Base-by-base conservation (phyloP, 2,329 filamentous ascomycete species). In the Colletotrichum sp. region DNA sequence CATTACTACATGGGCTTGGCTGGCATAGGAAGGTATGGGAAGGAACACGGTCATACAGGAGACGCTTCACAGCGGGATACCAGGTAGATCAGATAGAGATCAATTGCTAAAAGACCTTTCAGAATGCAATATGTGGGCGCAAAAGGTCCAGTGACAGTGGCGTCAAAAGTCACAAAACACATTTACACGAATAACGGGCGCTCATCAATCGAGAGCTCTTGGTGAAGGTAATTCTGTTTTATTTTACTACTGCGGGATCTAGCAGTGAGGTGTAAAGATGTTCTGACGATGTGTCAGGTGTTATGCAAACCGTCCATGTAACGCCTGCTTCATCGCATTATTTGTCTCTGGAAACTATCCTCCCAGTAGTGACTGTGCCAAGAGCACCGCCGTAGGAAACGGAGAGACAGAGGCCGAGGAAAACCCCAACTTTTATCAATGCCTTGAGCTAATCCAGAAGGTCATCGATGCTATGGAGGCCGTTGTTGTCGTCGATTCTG, bases 11-110 rank as follows among this genome's bases (percentile, higher is more conserved):
- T 49, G 55, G 32, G 36, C 15, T 49, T 24, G 52, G 36, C 28
- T 60, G 34, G 36, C 44, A 49, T 49, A 21, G 26, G n/a, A 30
- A 59, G 63, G 36, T 24, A 62, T 70, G 59, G 15, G 30, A 68
- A 28, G 10, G 26, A 57, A 67, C 16, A 49, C 21, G 18, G 34
- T 36, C 64, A 74, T 70, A 69, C 44, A 74, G 34, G 34, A 75
- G 64, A 74, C 49, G 74, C 71, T 76, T 65, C 74, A 65, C 70
- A 52, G 73, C 64, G 62, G 28, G 68, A 62, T 64, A 64, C 34
- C 34, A 36, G 8, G 13, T 44, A 64, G 62, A 39, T 39, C 32
- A 2, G 34, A 28, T 36, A 64, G 62, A 64, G 62, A 64, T 39
- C 32, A 64, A 44, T 64, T 39, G 62, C 62, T 26, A 63, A 26